Base-by-base conservation (phyloP, 192 early-diverging fungal species). In the Backusella morwellensis region DNA sequence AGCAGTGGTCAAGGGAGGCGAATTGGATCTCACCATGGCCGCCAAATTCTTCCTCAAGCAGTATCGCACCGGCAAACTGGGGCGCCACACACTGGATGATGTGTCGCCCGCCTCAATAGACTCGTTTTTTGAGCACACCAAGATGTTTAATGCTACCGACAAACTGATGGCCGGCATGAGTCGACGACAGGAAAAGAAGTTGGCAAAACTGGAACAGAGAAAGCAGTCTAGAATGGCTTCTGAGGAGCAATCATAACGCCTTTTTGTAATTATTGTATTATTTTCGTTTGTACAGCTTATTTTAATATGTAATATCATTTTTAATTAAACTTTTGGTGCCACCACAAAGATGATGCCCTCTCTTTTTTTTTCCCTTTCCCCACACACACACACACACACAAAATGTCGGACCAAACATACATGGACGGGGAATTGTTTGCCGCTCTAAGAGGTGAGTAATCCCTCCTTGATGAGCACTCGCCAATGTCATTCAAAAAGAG, bases 31-130 rank as follows among this genome's bases (percentile, higher is more conserved):
- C 5, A 86, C 89, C 26, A 84, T 86, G 72, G 92, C 95, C 1
- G 88, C 94, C 0, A 86, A 87, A 35, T 91, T 89, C 70, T 89
- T 97, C 82, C 68, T 97, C 9, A 87, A 91, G 38, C 83, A 92
- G 47, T 99, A 91, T 86, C 92, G 96, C n/a, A 78, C 90, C 23
- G 97, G 97, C 23, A 89, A 86, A 75, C 86, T 97, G 47, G 97
- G 97, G 0, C 84, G 75, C 6, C 81, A 92, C 63, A 96, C 94
- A 3, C 82, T 98, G 86, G 97, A 99, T 78, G 94, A 97, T 54
- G 73, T 95, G 17, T 85, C 84, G 4, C 77, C 76, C 6, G 79
- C 82, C 3, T 73, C 84, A 6, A 69, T 94, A 4, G 84, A 89
- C n/a, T 52, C 66, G 1, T 90, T 86, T 75, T 87, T 92, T 73